Evolutionary conservation across 768 basidiomycete species (phyloP).

Genomic region (Pleurotus tuber-regium): DNA sequence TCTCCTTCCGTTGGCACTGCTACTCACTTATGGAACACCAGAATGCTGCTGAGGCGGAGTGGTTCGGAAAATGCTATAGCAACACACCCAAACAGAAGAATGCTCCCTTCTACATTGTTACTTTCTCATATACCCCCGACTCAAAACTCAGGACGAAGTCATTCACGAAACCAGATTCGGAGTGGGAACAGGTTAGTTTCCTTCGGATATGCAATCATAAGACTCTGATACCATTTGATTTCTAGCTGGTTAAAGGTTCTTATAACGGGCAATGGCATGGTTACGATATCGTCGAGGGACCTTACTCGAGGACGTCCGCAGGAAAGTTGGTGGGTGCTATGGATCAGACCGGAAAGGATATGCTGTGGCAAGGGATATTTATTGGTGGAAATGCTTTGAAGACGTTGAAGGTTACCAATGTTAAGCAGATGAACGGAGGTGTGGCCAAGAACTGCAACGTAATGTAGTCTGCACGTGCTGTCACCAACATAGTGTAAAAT

Average conservation of each 20-base stretch:
- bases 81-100: not conserved
- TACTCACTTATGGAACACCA: not conserved
- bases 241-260: not conserved
- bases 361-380: not conserved
- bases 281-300: not conserved
- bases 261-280: not conserved
- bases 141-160: not conserved
- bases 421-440: not conserved
- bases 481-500: too few relatives aligned
- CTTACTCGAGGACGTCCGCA: not conserved
- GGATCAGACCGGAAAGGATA: not conserved
- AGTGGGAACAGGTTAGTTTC: not conserved
- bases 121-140: not conserved
- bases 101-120: not conserved
- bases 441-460: not conserved
- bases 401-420: not conserved
- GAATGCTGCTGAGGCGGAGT: not conserved
- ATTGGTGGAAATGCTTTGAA: not conserved
- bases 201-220: not conserved
- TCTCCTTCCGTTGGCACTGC: not conserved
- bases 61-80: not conserved
- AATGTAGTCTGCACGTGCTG: not conserved
- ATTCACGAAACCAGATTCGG: not conserved
- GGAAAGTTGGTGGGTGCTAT: not conserved
- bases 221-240: not conserved